Conservation (phyloP, 208 protist genomes). For the Wallacemonas sp. region DNA sequence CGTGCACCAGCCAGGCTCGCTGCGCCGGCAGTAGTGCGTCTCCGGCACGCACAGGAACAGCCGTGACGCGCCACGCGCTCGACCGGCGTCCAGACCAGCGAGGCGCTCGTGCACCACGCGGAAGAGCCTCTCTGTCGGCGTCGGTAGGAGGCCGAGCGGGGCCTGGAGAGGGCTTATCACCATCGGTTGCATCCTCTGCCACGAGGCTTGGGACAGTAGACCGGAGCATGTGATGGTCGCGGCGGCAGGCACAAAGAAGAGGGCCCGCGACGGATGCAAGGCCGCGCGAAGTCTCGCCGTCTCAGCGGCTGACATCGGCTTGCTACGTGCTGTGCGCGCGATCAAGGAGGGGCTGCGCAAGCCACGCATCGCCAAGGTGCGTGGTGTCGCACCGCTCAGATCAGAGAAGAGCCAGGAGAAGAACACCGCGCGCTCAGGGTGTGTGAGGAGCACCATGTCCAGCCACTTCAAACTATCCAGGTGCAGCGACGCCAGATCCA, state of each 20-base stretch:
- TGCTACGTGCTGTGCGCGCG: neutral
- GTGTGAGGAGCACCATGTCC: conserved; percentile 18
- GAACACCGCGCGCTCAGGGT: conserved; percentile 19
- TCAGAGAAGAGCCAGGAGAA: conserved; percentile 44
- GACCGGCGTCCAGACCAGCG: neutral
- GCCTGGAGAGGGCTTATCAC: neutral
- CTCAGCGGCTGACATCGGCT: neutral
- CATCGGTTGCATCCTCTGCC: conserved; percentile 7
- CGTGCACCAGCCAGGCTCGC: conserved; percentile 1
- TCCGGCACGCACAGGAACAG: conserved; percentile 1
- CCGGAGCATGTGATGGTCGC: neutral
- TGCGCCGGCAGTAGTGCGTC: conserved; percentile 6
- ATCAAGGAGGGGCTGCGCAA: neutral
- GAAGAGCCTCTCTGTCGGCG: conserved; percentile 2
- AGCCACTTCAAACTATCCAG: conserved; percentile 61
- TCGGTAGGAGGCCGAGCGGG: neutral
- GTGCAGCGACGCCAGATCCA: conserved; percentile 38
- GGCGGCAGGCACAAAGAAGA: neutral
- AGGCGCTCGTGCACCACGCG: neutral
- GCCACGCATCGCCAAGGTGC: neutral
- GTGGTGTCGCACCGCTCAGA: conserved; percentile 7
- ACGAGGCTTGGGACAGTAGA: neutral
- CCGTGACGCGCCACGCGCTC: neutral
- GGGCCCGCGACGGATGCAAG: neutral
- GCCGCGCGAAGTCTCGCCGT: neutral